Evolutionary conservation across 768 basidiomycete species (phyloP), one percentile per base, ranked within the genome.

Genomic region (Pleurotus tuber-regium): DNA sequence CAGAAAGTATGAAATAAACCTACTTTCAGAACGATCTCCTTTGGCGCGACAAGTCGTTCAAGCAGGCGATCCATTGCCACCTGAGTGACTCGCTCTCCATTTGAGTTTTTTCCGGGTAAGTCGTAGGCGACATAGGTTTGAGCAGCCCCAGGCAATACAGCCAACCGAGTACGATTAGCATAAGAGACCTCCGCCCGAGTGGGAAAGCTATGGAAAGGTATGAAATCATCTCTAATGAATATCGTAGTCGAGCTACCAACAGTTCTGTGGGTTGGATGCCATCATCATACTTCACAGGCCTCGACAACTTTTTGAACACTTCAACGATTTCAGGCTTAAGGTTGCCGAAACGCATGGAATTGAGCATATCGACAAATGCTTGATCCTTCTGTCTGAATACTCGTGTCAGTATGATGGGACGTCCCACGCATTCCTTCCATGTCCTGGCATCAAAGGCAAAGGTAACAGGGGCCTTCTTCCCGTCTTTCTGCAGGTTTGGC

Each of bases 301-400:
- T 77, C 2, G 77, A 73, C 18, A 95, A 75, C 1, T 57, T 57
- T 40, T 66, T 64, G 68, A 97, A 92, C 3, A 72, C 70, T 8
- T 59, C 56, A 3, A 73, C 64, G 2, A 76, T 76, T 4, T 66
- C 62, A 1, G 67, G 49, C 18, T 76, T 70, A 39, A 92, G 63
- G 35, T 66, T 67, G 1, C 94, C 94, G 59, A 86, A 85, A 16
- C 94, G 83, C 86, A 96, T 88, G 47, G 82, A 77, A 61, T 95
- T 95, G 36, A 97, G 72, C 82, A 96, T 90, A 58, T 90, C 78
- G 51, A 92, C 80, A 61, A 97, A 94, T 18, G 61, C 66, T 75
- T 89, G 83, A 56, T 93, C 91, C 60, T 87, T 92, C 64, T 95
- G 93, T 30, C 93, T 76, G 71, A 94, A 96, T 5, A 96, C 93